phyloP scores from a whole-genome alignment of 176 grass and related monocot species.

The Typha latifolia region DNA sequence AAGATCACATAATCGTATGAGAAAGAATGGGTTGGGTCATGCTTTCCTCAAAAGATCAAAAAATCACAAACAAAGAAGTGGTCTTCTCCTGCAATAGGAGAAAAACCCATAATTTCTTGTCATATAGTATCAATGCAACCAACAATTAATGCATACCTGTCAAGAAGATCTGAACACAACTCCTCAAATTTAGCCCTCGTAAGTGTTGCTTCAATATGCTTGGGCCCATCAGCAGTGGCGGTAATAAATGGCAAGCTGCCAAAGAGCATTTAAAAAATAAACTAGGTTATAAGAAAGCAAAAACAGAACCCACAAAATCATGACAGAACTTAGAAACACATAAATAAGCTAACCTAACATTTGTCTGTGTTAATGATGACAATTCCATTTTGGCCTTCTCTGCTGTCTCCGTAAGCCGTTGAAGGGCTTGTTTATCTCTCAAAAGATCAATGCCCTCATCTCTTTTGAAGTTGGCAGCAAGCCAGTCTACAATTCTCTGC shows the following conservation, averaged over 20 bases:
- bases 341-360: slow-evolving; percentile 57
- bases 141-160: slow-evolving; percentile 49
- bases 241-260: slow-evolving; percentile 88
- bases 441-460: slow-evolving; percentile 92
- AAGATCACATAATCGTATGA: background rate
- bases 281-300: background rate
- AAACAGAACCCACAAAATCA: background rate
- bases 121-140: background rate
- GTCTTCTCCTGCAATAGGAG: too few species aligned
- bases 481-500: slow-evolving; percentile 95
- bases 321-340: background rate
- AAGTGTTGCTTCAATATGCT: slow-evolving; percentile 84
- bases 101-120: background rate
- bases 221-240: slow-evolving; percentile 84
- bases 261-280: slow-evolving; percentile 13
- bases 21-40: too few species aligned
- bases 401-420: slow-evolving; percentile 86
- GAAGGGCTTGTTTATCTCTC: slow-evolving; percentile 97
- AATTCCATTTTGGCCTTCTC: slow-evolving; percentile 99
- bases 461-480: slow-evolving; percentile 81
- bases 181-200: slow-evolving; percentile 96
- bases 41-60: too few species aligned
- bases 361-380: slow-evolving; percentile 78
- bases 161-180: slow-evolving; percentile 83
- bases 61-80: too few species aligned